Base-by-base conservation (phyloP, 192 early-diverging fungal species). In the Phycomyces nitens region DNA sequence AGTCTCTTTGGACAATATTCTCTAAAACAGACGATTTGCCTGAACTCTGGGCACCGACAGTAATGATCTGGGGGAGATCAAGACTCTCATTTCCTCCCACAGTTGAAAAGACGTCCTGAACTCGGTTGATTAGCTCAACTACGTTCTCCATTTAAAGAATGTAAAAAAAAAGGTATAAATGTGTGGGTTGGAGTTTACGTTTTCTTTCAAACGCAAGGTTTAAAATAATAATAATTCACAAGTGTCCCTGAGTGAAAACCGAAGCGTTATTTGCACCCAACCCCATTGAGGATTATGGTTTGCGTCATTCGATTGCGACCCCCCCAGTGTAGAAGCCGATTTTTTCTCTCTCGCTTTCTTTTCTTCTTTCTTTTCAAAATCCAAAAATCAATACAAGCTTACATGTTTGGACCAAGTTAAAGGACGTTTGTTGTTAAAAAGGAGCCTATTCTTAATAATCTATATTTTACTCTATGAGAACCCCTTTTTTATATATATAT, bases 1-100 rank as follows among this genome's bases (percentile, higher is more conserved):
- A 97, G 81, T 99, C 97, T 34, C 90, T 82, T 15, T 95, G 94
- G 20, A 97, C 94, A 68, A 99, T 89, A 71, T 94, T 95, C 72
- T 99, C 97, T 47, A 99, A 78, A n/a, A 99, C 97, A 18, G 92
- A 94, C 40, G 88, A 91, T 76, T 99, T 99, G 55, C 97, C 97
- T 53, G 84, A 86, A 21, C 86, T 88, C 69, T 93, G 91, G 16
- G 88, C 89, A 40, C 90, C 90, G 43, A 92, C 88, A 12, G 90
- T 89, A 26, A 89, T 88, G 39, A 92, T 90, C 76, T 90, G 89
- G 12, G 89, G 89, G 22, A 91, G 73, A 77, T 91, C 89, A 70
- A 91, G 82, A 4, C 47, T 51, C 62, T 84, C 78, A 51, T 88
- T 84, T 62, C 78, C 73, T 64, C 89, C 87, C 54, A 89, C 81